phyloP scores from a whole-genome alignment of 2,329 filamentous ascomycete species.

The Juglanconis sp. region DNA sequence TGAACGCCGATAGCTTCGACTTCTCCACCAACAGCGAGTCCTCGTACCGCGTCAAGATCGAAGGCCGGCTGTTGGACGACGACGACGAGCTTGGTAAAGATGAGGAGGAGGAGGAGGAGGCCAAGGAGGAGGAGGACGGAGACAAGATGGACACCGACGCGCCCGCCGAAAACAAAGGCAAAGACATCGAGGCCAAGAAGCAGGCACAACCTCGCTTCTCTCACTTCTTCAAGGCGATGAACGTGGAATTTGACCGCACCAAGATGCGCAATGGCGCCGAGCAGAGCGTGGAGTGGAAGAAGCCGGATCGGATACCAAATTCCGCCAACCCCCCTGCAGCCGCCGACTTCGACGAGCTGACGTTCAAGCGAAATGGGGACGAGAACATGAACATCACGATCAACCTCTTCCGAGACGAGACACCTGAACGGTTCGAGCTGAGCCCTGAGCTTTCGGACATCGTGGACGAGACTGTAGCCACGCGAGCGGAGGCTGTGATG shows the following conservation, averaged over 20 bases:
- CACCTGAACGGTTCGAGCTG: conserved; percentile 78
- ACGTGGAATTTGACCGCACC: conserved; percentile 67
- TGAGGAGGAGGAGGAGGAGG: conserved; percentile 37
- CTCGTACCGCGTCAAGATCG: conserved; percentile 86
- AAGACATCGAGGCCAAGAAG: conserved; percentile 32
- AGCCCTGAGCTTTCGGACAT: conserved; percentile 78
- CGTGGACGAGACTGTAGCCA: conserved; percentile 81
- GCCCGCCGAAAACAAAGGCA: conserved; percentile 32
- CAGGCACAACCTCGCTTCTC: conserved; percentile 58
- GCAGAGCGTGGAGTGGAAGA: conserved; percentile 78
- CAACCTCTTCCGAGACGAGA: conserved; percentile 80
- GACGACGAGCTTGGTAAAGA: conserved; percentile 53
- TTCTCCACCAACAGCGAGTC: conserved; percentile 75
- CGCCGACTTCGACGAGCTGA: conserved; percentile 83
- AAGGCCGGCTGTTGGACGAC: conserved; percentile 78
- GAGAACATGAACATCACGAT: conserved; percentile 90
- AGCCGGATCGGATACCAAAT: conserved; percentile 59
- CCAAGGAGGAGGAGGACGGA: conserved; percentile 51
- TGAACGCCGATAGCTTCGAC: conserved; percentile 74
- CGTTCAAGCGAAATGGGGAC: conserved; percentile 88
- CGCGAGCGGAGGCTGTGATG: conserved; percentile 82
- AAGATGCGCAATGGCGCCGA: conserved; percentile 54
- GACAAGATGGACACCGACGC: conserved; percentile 25
- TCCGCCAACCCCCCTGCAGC: conserved; percentile 57
- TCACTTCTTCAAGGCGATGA: conserved; percentile 79